Percentiles rank a stretch among this genome's conserved stretches.
Conservation (phyloP, 352 stramenopile genomes). For the Phytophthora lateralis region DNA sequence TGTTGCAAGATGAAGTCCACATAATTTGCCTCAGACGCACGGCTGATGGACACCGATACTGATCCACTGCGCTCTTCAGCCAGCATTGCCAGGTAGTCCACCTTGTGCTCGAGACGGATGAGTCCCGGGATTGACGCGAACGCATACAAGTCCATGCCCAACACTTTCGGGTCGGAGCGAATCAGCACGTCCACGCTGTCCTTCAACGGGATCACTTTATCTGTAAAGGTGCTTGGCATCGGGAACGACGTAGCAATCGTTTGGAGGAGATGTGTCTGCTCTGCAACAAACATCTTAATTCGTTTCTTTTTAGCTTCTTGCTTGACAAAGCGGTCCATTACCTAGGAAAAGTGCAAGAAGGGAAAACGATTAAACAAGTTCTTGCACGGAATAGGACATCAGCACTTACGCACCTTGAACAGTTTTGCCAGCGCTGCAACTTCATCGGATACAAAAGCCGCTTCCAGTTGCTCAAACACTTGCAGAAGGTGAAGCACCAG, state of each 20-base stretch:
- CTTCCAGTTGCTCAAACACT: conserved; percentile 62
- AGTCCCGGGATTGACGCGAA: conserved; percentile 48
- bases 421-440: conserved; percentile 40
- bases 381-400: background rate
- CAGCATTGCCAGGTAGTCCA: conserved; percentile 69
- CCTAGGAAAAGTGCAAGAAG: conserved; percentile 18
- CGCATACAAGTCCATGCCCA: conserved; percentile 70
- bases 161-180: conserved; percentile 71
- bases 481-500: conserved; percentile 68
- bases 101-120: conserved; percentile 76
- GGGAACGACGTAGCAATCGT: conserved; percentile 51
- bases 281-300: conserved; percentile 41
- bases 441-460: conserved; percentile 45
- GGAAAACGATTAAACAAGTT: background rate
- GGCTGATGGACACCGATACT: conserved; percentile 63
- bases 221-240: conserved; percentile 38
- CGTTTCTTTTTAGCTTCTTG: conserved; percentile 57
- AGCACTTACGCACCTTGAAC: conserved; percentile 36
- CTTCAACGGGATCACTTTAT: conserved; percentile 47
- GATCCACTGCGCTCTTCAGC: conserved; percentile 63
- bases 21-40: conserved; percentile 60
- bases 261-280: conserved; percentile 58
- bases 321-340: conserved; percentile 58
- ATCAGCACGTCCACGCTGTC: conserved; percentile 65
- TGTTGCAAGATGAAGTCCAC: conserved; percentile 79